Evolutionary conservation across 1,284 basidiomycete genomes (phyloP).

Genomic region (Farysia itapuensis): DNA sequence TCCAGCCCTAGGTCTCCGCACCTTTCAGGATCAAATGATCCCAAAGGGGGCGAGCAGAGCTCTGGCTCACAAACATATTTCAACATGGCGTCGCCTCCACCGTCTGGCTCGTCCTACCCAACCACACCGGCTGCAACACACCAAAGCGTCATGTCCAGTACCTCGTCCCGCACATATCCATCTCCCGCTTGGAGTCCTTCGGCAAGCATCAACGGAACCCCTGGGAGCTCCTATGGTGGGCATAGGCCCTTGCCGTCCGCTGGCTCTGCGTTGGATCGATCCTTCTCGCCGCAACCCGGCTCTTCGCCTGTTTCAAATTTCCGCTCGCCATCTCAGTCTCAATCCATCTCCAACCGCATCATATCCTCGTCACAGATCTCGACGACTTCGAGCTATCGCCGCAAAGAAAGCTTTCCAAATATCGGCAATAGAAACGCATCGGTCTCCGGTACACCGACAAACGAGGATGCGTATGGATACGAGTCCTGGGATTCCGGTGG

Average conservation of each 20-base stretch:
- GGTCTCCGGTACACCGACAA: background rate
- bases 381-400: background rate
- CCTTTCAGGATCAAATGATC: no score
- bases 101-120: slow-evolving; percentile 16
- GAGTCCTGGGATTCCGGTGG: slow-evolving; percentile 2
- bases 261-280: slow-evolving; percentile 6
- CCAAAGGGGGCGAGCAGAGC: no score
- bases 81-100: slow-evolving; percentile 13
- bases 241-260: slow-evolving; percentile 27
- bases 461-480: slow-evolving; percentile 18
- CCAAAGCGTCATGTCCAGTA: slow-evolving; percentile 6
- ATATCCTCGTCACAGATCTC: no score
- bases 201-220: slow-evolving; percentile 13
- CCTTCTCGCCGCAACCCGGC: slow-evolving; percentile 22
- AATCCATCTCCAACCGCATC: slow-evolving; percentile 1
- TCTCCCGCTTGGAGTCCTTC: slow-evolving; percentile 27
- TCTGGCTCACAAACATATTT: slow-evolving; percentile 9
- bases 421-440: background rate
- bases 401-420: background rate
- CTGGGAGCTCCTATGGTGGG: slow-evolving; percentile 11
- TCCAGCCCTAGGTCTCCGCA: no score
- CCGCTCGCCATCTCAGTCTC: slow-evolving; percentile 17
- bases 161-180: slow-evolving; percentile 9
- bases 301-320: slow-evolving; percentile 23
- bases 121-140: slow-evolving; percentile 11